Conservation (phyloP, 257 asterid species). For the Primulina eburnea region DNA sequence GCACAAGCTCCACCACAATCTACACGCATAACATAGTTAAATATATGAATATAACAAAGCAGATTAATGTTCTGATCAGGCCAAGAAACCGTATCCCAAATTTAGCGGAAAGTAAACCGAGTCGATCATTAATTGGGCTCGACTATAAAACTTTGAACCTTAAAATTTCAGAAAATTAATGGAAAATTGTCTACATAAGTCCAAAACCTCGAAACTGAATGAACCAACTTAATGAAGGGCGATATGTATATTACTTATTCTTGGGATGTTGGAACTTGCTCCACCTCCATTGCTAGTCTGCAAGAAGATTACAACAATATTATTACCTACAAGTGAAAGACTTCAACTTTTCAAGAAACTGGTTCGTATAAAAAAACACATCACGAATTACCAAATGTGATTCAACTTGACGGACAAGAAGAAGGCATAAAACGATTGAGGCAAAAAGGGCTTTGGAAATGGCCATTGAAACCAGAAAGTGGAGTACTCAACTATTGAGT, state of each 20-base stretch:
- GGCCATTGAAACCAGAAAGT: conserved; percentile 37
- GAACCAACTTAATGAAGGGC: too few relatives aligned
- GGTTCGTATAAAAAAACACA: background rate
- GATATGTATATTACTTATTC: conserved; percentile 30
- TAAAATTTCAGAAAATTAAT: too few relatives aligned
- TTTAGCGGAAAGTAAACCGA: too few relatives aligned
- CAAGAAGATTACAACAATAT: conserved; percentile 16
- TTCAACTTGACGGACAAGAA: conserved; percentile 46
- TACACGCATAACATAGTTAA: conserved; percentile 8
- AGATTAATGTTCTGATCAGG: background rate
- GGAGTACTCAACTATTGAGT: background rate
- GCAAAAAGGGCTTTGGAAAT: conserved; percentile 37
- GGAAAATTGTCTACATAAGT: too few relatives aligned
- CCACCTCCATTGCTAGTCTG: conserved; percentile 42
- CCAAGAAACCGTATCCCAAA: too few relatives aligned
- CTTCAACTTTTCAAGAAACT: background rate
- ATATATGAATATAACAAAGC: background rate
- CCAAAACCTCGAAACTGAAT: too few relatives aligned
- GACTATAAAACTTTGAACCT: too few relatives aligned
- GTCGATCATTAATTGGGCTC: too few relatives aligned
- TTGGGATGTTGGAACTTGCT: conserved; percentile 22
- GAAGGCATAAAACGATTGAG: conserved; percentile 39
- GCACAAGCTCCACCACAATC: conserved; percentile 60
- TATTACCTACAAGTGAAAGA: background rate
- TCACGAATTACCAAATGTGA: conserved; percentile 37